phyloP scores from a whole-genome alignment of 257 asterid genomes.

The Asclepias syriaca region DNA sequence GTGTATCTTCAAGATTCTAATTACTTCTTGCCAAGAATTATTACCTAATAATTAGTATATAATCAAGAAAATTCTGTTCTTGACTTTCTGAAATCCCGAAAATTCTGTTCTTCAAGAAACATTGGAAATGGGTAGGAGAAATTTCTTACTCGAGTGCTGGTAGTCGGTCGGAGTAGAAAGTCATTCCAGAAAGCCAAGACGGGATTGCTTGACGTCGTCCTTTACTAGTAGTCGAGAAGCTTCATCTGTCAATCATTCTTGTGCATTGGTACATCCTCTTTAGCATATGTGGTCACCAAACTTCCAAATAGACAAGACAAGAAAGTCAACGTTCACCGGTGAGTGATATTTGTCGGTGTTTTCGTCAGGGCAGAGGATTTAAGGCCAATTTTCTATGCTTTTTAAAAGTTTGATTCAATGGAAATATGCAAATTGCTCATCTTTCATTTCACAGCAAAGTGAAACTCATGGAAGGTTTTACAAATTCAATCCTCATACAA shows the following conservation, averaged over 20 bases:
- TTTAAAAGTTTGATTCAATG: neutral
- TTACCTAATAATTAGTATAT: neutral
- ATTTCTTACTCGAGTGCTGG: neutral
- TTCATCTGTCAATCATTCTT: neutral
- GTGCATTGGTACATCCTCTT: neutral
- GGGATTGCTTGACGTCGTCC: neutral
- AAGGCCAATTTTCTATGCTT: neutral
- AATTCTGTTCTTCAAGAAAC: neutral
- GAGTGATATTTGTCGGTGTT: neutral
- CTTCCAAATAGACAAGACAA: neutral
- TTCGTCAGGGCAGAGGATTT: too few species aligned
- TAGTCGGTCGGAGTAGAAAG: constrained; percentile 6
- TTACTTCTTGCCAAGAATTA: neutral
- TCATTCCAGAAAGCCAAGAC: neutral
- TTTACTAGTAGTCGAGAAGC: neutral
- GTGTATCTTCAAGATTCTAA: neutral
- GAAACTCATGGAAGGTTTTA: neutral
- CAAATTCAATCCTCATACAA: neutral
- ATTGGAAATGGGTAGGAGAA: neutral
- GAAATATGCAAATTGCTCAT: neutral
- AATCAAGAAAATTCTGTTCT: neutral
- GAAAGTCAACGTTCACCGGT: neutral
- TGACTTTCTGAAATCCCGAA: neutral
- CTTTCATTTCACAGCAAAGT: neutral
- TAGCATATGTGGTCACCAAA: neutral